Conservation (phyloP, 23 red algal genomes). For the Gracilaria gracilis region DNA sequence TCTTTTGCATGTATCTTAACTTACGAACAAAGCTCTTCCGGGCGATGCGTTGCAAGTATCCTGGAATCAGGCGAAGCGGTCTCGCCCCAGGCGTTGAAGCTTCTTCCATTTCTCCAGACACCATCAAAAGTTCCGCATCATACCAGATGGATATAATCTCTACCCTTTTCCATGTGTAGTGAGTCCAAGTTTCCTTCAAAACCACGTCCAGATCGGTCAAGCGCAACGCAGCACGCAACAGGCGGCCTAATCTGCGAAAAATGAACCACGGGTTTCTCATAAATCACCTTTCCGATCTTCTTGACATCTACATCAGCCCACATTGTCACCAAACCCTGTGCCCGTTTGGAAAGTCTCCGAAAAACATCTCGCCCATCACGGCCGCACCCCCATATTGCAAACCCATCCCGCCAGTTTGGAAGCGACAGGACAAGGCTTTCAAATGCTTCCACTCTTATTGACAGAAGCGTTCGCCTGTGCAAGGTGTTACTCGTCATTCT, state of each 20-base stretch:
- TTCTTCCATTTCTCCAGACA: not conserved
- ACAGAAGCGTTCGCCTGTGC: slow-evolving; percentile 53
- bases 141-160: slow-evolving; percentile 51
- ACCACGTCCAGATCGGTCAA: slow-evolving; percentile 43
- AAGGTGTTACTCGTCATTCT: slow-evolving; percentile 49
- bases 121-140: not conserved
- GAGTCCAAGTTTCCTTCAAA: slow-evolving; percentile 51
- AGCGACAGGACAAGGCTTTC: slow-evolving; percentile 55
- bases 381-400: slow-evolving; percentile 72
- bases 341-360: slow-evolving; percentile 30
- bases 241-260: slow-evolving; percentile 35
- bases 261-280: slow-evolving; percentile 53
- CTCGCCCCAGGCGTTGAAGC: not conserved
- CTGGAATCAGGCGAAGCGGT: too few relatives aligned
- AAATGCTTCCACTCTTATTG: slow-evolving; percentile 75
- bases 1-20: too few relatives aligned
- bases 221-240: slow-evolving; percentile 50
- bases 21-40: too few relatives aligned
- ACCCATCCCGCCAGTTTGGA: slow-evolving; percentile 31
- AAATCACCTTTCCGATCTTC: slow-evolving; percentile 64
- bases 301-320: slow-evolving; percentile 67
- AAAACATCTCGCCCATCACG: slow-evolving; percentile 74
- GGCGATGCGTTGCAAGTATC: too few relatives aligned
- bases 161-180: slow-evolving; percentile 23
- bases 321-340: slow-evolving; percentile 44